Percentiles rank a stretch among this genome's conserved stretches.
Conservation (phyloP, 2,329 filamentous ascomycete species). For the Pseudovirgaria hyperparasitica region DNA sequence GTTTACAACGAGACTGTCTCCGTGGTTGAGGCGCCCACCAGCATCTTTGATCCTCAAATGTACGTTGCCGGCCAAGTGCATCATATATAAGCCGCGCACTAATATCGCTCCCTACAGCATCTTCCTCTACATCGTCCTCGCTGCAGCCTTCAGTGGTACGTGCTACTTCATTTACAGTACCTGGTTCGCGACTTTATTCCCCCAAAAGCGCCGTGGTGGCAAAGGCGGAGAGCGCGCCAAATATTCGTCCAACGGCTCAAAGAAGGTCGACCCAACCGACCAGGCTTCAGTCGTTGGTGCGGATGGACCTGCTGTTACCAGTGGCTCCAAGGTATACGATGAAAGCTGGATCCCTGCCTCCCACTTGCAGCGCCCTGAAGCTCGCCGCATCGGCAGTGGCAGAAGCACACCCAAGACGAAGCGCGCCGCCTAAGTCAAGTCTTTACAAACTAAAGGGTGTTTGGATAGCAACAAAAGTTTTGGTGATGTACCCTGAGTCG, state of each 20-base stretch:
- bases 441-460: too few species aligned
- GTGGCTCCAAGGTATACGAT: conserved; percentile 65
- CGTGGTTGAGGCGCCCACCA: conserved; percentile 82
- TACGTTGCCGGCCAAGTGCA: conserved; percentile 34
- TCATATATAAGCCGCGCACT: conserved; percentile 4
- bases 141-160: conserved; percentile 62
- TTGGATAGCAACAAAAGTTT: too few species aligned
- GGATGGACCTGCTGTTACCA: conserved; percentile 57
- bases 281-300: conserved; percentile 52
- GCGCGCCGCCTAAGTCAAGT: conserved; percentile 16
- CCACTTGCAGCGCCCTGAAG: conserved; percentile 77
- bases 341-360: conserved; percentile 87
- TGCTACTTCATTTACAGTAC: conserved; percentile 97
- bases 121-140: conserved; percentile 92
- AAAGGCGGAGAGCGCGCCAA: conserved; percentile 55
- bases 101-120: conserved; percentile 46
- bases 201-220: conserved; percentile 54
- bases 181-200: conserved; percentile 93
- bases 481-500: too few species aligned
- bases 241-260: conserved; percentile 46
- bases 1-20: conserved; percentile 73
- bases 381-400: conserved; percentile 43
- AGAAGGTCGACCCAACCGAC: conserved; percentile 51
- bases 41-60: conserved; percentile 93
- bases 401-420: conserved; percentile 23